These are phyloP conservation scores for Taphrina populina DNA, from an alignment of 1,139 yeast species.

Conservation along the genomic window DNA sequence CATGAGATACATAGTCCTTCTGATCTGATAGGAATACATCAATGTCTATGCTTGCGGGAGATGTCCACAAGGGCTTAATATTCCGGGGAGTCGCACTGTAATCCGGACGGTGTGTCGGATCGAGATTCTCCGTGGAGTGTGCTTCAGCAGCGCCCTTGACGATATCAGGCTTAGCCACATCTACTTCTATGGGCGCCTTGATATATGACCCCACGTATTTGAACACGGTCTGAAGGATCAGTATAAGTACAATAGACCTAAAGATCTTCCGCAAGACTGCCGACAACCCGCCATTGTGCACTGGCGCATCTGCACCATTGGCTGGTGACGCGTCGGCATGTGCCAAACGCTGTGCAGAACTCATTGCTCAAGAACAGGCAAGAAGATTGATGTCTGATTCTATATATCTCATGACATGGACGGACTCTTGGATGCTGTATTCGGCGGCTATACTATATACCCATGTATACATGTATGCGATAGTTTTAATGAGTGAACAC, in stretches of 20 bases:
- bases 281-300: neutral
- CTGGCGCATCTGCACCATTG: conserved; percentile 10
- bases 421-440: too few relatives aligned
- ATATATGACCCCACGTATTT: conserved; percentile 17
- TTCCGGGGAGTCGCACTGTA: conserved; percentile 19
- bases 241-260: conserved; percentile 18
- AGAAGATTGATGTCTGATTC: too few relatives aligned
- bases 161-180: conserved; percentile 22
- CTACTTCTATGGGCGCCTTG: conserved; percentile 21
- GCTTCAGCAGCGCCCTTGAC: conserved; percentile 16
- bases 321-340: conserved; percentile 9
- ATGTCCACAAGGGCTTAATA: conserved; percentile 21
- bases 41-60: conserved; percentile 21
- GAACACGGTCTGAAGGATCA: conserved; percentile 14
- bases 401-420: too few relatives aligned
- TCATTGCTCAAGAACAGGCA: too few relatives aligned
- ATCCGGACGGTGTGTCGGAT: conserved; percentile 21
- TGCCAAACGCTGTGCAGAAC: conserved; percentile 19
- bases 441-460: too few relatives aligned
- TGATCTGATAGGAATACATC: conserved; percentile 27
- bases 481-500: too few relatives aligned
- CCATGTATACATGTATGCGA: too few relatives aligned
- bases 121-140: conserved; percentile 19
- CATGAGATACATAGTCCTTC: conserved; percentile 2
- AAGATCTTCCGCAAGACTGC: conserved; percentile 12